Percentiles rank a stretch among this genome's conserved stretches.
Evolutionary conservation across 768 basidiomycete species (phyloP).

Genomic region (Psilocybe sp.): DNA sequence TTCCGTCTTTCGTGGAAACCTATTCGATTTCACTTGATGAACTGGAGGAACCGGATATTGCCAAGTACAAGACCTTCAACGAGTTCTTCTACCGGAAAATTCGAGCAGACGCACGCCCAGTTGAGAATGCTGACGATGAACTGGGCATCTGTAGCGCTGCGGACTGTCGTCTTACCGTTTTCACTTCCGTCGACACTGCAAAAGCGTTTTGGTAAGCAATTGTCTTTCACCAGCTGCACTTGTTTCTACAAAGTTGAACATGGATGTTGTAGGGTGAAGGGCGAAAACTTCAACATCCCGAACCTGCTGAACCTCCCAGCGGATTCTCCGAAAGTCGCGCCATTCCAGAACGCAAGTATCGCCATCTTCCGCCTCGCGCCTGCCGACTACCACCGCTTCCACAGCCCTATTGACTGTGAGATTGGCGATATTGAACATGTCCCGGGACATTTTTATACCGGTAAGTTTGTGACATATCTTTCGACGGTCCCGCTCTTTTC

Average conservation of each 20-base stretch:
- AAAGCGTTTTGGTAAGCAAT: slow-evolving; percentile 60
- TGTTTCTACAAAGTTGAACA: neutral
- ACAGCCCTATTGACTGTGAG: slow-evolving; percentile 61
- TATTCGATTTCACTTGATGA: slow-evolving; percentile 57
- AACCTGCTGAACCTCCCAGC: slow-evolving; percentile 48
- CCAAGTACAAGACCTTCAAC: slow-evolving; percentile 69
- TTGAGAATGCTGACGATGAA: slow-evolving; percentile 51
- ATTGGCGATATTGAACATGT: slow-evolving; percentile 43
- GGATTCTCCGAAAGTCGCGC: slow-evolving; percentile 35
- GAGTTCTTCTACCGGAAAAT: slow-evolving; percentile 73
- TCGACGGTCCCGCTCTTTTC: neutral
- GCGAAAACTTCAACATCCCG: slow-evolving; percentile 64
- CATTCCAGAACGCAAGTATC: slow-evolving; percentile 46
- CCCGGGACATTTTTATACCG: slow-evolving; percentile 61
- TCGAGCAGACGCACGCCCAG: slow-evolving; percentile 56
- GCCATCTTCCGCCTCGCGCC: slow-evolving; percentile 79
- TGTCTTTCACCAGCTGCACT: neutral
- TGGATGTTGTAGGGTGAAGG: slow-evolving; percentile 54
- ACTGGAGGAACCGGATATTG: slow-evolving; percentile 60
- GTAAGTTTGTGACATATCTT: slow-evolving; percentile 23
- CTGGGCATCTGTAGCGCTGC: slow-evolving; percentile 61
- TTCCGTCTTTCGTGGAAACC: slow-evolving; percentile 53
- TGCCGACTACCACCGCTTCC: slow-evolving; percentile 81
- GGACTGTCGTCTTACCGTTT: slow-evolving; percentile 75
- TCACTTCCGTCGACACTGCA: slow-evolving; percentile 52